These are phyloP conservation scores for Aspergillus avenaceus DNA, from an alignment of 495 filamentous ascomycete genomes.

Conservation along the genomic window DNA sequence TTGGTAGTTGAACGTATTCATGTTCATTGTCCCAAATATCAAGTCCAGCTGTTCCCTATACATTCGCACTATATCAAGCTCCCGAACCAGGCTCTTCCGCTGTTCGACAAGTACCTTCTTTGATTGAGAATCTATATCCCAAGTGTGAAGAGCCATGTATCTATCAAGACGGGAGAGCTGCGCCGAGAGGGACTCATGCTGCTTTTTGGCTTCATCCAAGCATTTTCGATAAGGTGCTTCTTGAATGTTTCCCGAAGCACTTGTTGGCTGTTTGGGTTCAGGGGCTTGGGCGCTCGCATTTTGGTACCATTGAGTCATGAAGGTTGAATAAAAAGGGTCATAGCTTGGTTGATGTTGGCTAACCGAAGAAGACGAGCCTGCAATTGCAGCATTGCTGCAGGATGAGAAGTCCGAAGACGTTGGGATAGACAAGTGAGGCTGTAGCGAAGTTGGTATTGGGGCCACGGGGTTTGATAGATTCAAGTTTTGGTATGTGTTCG, in stretches of 20 bases:
- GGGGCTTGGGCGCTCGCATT: background rate
- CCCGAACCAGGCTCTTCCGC: slow-evolving; percentile 31
- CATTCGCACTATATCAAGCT: slow-evolving; percentile 32
- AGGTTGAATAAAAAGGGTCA: slow-evolving; percentile 1
- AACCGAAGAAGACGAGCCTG: slow-evolving; percentile 1
- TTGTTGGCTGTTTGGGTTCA: slow-evolving; percentile 4
- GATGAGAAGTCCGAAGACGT: slow-evolving; percentile 5
- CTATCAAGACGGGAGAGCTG: slow-evolving; percentile 34
- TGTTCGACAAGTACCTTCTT: slow-evolving; percentile 32
- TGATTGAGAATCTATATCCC: slow-evolving; percentile 27
- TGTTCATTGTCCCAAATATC: slow-evolving; percentile 8
- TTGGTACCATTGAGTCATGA: slow-evolving; percentile 10
- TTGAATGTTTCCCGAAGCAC: slow-evolving; percentile 2
- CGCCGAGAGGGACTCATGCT: slow-evolving; percentile 22
- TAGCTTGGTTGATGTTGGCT: slow-evolving; percentile 10
- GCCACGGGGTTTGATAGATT: slow-evolving; percentile 4
- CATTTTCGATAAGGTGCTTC: slow-evolving; percentile 9
- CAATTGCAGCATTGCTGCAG: slow-evolving; percentile 3
- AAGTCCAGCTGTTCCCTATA: slow-evolving; percentile 32
- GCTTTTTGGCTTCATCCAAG: slow-evolving; percentile 22
- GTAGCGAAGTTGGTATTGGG: slow-evolving; percentile 4
- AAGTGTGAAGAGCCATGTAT: slow-evolving; percentile 35
- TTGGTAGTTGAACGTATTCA: background rate
- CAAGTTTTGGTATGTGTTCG: slow-evolving; percentile 9
- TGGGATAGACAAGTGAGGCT: slow-evolving; percentile 5